phyloP scores from a whole-genome alignment of 2,329 filamentous ascomycete species.

The Chaetomiaceae sp. region DNA sequence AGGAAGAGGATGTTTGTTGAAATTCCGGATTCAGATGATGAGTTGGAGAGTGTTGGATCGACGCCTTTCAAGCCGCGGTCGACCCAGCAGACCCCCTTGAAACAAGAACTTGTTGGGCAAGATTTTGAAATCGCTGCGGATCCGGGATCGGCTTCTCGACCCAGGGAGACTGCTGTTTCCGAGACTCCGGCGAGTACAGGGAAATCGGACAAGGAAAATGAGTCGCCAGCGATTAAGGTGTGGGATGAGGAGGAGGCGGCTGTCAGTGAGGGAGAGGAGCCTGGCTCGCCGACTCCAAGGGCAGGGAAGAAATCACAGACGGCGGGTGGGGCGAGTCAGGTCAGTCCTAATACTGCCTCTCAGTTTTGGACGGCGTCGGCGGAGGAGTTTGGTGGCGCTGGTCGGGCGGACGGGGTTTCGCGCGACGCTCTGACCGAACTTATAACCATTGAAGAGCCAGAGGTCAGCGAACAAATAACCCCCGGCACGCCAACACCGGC shows the following conservation, averaged over 20 bases:
- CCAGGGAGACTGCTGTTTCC: neutral
- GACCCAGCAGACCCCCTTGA: conserved; percentile 10
- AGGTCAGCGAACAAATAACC: neutral
- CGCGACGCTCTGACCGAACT: neutral
- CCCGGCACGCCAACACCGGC: conserved; percentile 14
- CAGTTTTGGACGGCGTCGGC: conserved; percentile 10
- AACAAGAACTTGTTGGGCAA: neutral
- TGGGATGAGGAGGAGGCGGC: conserved; percentile 6
- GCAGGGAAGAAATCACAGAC: neutral
- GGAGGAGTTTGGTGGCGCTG: neutral
- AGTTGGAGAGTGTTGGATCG: conserved; percentile 31
- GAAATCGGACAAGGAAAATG: conserved; percentile 23
- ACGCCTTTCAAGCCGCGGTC: conserved; percentile 21
- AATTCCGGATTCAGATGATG: conserved; percentile 50
- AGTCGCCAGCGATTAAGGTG: neutral
- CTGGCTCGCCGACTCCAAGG: conserved; percentile 17
- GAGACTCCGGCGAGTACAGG: conserved; percentile 7
- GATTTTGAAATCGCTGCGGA: conserved; percentile 4
- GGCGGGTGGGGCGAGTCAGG: conserved; percentile 1
- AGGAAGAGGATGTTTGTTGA: conserved; percentile 29
- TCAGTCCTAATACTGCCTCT: conserved; percentile 5
- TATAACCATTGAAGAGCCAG: neutral
- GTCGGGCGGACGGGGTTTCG: neutral
- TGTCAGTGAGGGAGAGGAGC: conserved; percentile 1
- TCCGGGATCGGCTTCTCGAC: neutral